A percentile compares a stretch with the other conserved stretches of the same genome.
Conservation (phyloP, 2,329 filamentous ascomycete genomes). For the Aaosphaeria pasadenensis region DNA sequence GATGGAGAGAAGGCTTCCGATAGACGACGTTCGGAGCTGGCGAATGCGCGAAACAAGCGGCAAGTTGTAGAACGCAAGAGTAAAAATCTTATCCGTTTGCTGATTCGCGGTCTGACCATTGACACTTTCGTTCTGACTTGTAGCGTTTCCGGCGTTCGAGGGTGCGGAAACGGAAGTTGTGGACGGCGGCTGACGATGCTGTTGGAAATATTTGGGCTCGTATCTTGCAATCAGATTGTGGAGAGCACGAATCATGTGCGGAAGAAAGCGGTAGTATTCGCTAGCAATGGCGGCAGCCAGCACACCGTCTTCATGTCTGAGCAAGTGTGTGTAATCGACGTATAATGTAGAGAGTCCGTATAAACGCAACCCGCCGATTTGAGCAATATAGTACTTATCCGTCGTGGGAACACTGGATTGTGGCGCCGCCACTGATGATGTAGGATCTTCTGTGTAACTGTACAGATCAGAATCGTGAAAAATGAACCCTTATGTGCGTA, state of each 20-base stretch:
- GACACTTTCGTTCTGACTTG: constrained; percentile 54
- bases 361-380: constrained; percentile 73
- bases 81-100: constrained; percentile 95
- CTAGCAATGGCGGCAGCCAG: constrained; percentile 82
- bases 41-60: constrained; percentile 83
- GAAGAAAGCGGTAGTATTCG: constrained; percentile 92
- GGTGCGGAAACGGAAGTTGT: constrained; percentile 72
- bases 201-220: constrained; percentile 89
- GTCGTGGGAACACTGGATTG: constrained; percentile 69
- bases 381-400: constrained; percentile 80
- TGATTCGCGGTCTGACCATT: constrained; percentile 80
- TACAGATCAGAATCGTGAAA: background rate
- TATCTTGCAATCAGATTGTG: constrained; percentile 94
- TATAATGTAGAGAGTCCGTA: constrained; percentile 82
- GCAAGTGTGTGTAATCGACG: constrained; percentile 82
- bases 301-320: constrained; percentile 71
- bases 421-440: constrained; percentile 60
- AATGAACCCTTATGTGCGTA: background rate
- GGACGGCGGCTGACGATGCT: constrained; percentile 80
- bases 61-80: constrained; percentile 89
- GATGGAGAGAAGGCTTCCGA: constrained; percentile 90
- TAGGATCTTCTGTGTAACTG: constrained; percentile 66
- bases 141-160: constrained; percentile 55
- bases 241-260: constrained; percentile 82
- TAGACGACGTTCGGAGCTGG: constrained; percentile 81